Evolutionary conservation across 805 yeast genomes (phyloP), one percentile per base, ranked within the genome.

Genomic region (Saturnispora diversa): DNA sequence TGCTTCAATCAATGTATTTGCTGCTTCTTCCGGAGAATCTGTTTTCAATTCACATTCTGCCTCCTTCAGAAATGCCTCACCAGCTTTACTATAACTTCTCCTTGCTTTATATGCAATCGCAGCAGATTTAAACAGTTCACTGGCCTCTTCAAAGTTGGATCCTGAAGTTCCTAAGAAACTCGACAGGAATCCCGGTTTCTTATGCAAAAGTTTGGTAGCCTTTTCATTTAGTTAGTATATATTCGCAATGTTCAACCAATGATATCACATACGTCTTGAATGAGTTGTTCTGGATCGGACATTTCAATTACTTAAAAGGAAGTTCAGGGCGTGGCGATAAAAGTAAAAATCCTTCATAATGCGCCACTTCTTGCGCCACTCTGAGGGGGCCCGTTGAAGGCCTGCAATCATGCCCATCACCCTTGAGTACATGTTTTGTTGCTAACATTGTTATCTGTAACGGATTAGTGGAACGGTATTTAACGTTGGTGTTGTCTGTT

Each of bases 71-170:
- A 88, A 90, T 15, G 86, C 78, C 47, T 72, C 66, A 9, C 97
- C 97, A 0, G 97, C 97, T 39, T 70, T 65, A 16, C 68, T 63
- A 49, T 74, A 72, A 55, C 86, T 83, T 54, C 84, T 84, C 50
- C 75, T 78, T 43, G 92, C 63, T 46, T 88, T 74, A 66, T 78
- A 92, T 22, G 76, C 71, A 55, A 90, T 92, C n/a, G 94, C 99
- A 2, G 98, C 98, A 60, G 88, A 94, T 17, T 81, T 69, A 56
- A 80, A 90, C 22, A 85, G 63, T 49, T 92, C 98, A 3, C 88
- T 80, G 3, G 98, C 97, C 48, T 92, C 98, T 57, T 92, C 99
- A 39, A 67, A 74, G 46, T 84, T 72, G 46, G 73, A 70, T 3
- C 77, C 64, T 25, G 72, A 69, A 8, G 81, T 70, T 1, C 81